These are phyloP conservation scores for Sphaerobolus stellatus DNA, from an alignment of 1,284 basidiomycete species.

Conservation along the genomic window DNA sequence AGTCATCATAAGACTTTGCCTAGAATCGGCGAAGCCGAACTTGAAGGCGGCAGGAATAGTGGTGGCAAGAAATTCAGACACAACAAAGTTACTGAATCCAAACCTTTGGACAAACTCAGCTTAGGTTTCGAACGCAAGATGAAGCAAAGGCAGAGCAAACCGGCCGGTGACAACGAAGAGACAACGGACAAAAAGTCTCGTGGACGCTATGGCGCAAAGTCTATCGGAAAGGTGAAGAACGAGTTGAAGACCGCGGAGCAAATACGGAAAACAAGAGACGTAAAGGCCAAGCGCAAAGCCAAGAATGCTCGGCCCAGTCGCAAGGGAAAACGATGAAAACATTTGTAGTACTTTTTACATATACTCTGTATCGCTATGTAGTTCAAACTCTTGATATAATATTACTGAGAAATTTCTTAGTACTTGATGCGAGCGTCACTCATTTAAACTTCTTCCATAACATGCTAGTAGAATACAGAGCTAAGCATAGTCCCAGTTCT, in stretches of 20 bases:
- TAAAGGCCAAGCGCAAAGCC: constrained; percentile 58
- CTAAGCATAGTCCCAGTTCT: constrained; percentile 70
- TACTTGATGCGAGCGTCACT: too few species aligned
- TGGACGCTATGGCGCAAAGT: constrained; percentile 57
- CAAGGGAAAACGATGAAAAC: constrained; percentile 48
- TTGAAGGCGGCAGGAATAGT: constrained; percentile 35
- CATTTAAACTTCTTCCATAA: background rate
- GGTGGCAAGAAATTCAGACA: constrained; percentile 68
- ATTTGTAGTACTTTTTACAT: background rate
- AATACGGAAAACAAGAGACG: constrained; percentile 73
- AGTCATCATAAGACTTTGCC: constrained; percentile 74
- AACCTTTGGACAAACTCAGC: constrained; percentile 69
- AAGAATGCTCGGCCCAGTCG: constrained; percentile 73
- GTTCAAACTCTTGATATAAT: too few species aligned
- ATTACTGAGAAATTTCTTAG: background rate
- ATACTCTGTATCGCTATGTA: too few species aligned
- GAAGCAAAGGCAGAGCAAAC: constrained; percentile 61
- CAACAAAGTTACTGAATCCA: constrained; percentile 56
- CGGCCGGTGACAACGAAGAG: constrained; percentile 26
- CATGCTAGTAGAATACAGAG: background rate
- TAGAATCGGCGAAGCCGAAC: constrained; percentile 78
- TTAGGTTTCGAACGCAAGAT: constrained; percentile 71
- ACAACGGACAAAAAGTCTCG: constrained; percentile 28
- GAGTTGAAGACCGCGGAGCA: constrained; percentile 85
- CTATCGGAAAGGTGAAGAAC: constrained; percentile 61